Conservation (phyloP, 768 basidiomycete species). For the Mycena rebaudengoi region DNA sequence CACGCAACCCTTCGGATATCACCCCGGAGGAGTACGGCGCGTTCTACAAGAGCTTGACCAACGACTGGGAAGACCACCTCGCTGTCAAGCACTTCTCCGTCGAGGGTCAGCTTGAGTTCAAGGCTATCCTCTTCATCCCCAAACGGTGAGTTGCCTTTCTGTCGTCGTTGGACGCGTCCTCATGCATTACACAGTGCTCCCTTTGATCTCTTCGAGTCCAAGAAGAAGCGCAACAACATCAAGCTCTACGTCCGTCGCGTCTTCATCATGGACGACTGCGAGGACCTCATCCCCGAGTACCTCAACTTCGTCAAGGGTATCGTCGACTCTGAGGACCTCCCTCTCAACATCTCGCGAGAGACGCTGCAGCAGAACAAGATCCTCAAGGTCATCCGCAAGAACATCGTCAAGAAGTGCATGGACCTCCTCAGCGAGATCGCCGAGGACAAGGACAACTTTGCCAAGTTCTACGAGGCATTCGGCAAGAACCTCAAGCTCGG, state of each 20-base stretch:
- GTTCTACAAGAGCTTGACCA: slow-evolving; percentile 99
- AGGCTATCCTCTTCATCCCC: slow-evolving; percentile 97
- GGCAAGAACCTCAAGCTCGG: slow-evolving; percentile 99
- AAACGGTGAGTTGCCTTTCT: slow-evolving; percentile 72
- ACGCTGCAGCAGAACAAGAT: slow-evolving; percentile 99
- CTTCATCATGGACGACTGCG: slow-evolving; percentile 99
- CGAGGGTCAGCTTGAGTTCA: slow-evolving; percentile 99
- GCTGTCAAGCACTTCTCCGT: slow-evolving; percentile 99
- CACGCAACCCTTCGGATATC: slow-evolving; percentile 96
- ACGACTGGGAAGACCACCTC: slow-evolving; percentile 99
- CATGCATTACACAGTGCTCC: slow-evolving; percentile 71
- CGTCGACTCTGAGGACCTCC: slow-evolving; percentile 99
- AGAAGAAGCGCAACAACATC: slow-evolving; percentile 99
- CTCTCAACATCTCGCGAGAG: slow-evolving; percentile 99
- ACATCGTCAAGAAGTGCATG: slow-evolving; percentile 98
- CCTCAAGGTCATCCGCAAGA: slow-evolving; percentile 99
- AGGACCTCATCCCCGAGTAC: slow-evolving; percentile 99
- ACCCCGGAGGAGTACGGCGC: slow-evolving; percentile 90
- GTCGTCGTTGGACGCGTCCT: not conserved
- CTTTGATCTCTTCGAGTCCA: slow-evolving; percentile 99
- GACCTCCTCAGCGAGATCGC: slow-evolving; percentile 96
- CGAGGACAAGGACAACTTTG: slow-evolving; percentile 99
- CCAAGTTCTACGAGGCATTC: slow-evolving; percentile 97
- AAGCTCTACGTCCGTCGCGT: slow-evolving; percentile 99
- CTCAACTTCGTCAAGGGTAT: slow-evolving; percentile 99